Conservation (phyloP, 164 flowering plant genomes). For the Umbilicus rupestris region DNA sequence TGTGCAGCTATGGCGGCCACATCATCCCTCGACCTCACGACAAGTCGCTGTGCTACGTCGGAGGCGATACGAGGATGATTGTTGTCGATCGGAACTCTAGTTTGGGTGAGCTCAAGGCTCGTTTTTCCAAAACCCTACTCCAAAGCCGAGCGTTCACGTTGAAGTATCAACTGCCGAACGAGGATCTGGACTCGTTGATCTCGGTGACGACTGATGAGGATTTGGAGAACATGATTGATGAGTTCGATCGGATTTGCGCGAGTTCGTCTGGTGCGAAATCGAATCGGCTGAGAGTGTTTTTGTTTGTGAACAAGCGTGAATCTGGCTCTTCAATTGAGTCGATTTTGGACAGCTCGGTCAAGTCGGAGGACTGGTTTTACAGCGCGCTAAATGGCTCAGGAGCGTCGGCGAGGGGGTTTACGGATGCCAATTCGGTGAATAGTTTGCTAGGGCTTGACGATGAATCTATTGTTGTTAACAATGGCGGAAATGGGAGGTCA, state of each 20-base stretch:
- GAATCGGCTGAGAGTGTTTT: constrained; percentile 38
- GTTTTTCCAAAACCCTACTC: constrained; percentile 52
- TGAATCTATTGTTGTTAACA: constrained; percentile 14
- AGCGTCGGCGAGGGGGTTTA: constrained; percentile 20
- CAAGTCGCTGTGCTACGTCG: constrained; percentile 74
- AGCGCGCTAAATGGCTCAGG: constrained; percentile 40
- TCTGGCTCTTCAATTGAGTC: constrained; percentile 34
- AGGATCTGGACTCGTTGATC: constrained; percentile 81
- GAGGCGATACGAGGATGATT: constrained; percentile 85
- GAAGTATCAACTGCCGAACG: constrained; percentile 85
- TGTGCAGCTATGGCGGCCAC: constrained; percentile 94
- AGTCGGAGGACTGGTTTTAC: constrained; percentile 54
- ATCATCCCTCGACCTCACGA: constrained; percentile 89
- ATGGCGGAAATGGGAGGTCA: constrained; percentile 8
- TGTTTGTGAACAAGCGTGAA: constrained; percentile 31
- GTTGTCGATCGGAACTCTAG: constrained; percentile 60
- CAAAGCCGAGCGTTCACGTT: constrained; percentile 41
- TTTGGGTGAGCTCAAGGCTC: constrained; percentile 44
- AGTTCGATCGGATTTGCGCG: constrained; percentile 55
- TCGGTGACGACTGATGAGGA: constrained; percentile 88
- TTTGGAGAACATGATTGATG: constrained; percentile 92
- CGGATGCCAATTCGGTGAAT: constrained; percentile 38
- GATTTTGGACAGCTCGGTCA: constrained; percentile 26
- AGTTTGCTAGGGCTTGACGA: constrained; percentile 43
- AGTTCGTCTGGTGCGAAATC: constrained; percentile 20